Percentiles rank a stretch among this genome's conserved stretches.
phyloP scores from a whole-genome alignment of 345 rosid genomes.

The Hirschfeldia incana region DNA sequence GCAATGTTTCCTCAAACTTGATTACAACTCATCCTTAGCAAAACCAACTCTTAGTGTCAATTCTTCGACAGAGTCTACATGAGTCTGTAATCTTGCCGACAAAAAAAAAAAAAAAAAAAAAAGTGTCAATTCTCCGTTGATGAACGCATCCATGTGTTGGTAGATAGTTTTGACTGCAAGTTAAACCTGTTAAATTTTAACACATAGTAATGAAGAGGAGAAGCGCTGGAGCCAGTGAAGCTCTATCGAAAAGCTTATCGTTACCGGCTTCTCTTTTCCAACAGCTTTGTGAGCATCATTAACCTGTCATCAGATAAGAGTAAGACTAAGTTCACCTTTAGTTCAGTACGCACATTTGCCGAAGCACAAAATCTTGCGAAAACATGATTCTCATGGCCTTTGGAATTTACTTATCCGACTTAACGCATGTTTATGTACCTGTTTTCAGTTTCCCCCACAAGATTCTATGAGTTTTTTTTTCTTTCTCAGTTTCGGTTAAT shows the following conservation, averaged over 20 bases:
- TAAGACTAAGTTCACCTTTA: conserved; percentile 48
- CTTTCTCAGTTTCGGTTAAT: neutral
- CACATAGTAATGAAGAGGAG: conserved; percentile 39
- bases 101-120: too few species aligned
- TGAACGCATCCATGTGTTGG: conserved; percentile 36
- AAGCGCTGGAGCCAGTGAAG: neutral
- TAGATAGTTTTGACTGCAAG: conserved; percentile 58
- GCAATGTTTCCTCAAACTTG: neutral
- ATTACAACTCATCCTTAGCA: conserved; percentile 20
- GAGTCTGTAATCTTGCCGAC: too few species aligned
- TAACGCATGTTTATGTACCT: conserved; percentile 75
- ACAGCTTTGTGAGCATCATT: conserved; percentile 50
- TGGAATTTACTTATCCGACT: conserved; percentile 81
- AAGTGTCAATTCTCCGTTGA: conserved; percentile 27
- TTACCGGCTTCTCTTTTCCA: conserved; percentile 65
- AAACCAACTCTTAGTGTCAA: neutral
- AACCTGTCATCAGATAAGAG: conserved; percentile 41
- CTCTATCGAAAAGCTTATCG: conserved; percentile 24
- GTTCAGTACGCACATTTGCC: conserved; percentile 72
- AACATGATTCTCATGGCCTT: conserved; percentile 55
- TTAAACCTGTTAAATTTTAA: conserved; percentile 27
- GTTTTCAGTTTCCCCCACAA: conserved; percentile 15
- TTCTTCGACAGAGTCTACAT: too few species aligned
- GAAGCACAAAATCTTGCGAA: conserved; percentile 84
- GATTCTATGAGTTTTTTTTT: neutral